These are phyloP conservation scores for Trichoderma sp. DNA, from an alignment of 2,329 filamentous ascomycete species.

Conservation along the genomic window DNA sequence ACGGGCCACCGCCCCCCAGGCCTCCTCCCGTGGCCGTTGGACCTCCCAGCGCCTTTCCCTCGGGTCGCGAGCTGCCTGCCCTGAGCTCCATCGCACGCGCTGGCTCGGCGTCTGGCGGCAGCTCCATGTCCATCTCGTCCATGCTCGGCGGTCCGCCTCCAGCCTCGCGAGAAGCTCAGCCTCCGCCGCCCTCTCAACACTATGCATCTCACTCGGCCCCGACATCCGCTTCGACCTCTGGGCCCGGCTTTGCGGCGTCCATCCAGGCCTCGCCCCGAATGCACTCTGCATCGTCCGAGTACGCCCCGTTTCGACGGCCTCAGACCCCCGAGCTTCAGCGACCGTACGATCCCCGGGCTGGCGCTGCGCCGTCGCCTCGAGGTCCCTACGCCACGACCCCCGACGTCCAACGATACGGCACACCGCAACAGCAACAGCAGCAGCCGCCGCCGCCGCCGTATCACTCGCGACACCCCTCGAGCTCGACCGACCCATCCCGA, in stretches of 20 bases:
- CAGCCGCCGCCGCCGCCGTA: constrained; percentile 35
- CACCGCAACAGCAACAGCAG: constrained; percentile 44
- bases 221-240: constrained; percentile 39
- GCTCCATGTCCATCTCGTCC: constrained; percentile 60
- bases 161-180: constrained; percentile 41
- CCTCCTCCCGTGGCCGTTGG: constrained; percentile 43
- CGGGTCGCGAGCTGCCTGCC: constrained; percentile 52
- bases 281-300: constrained; percentile 55
- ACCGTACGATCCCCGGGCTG: constrained; percentile 48
- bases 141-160: constrained; percentile 54
- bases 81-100: constrained; percentile 49
- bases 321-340: constrained; percentile 69
- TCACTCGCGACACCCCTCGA: constrained; percentile 48
- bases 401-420: constrained; percentile 57
- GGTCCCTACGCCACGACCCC: constrained; percentile 54
- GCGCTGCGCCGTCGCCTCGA: constrained; percentile 47
- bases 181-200: constrained; percentile 33
- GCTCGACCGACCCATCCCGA: constrained; percentile 44
- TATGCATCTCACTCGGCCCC: constrained; percentile 42
- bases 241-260: constrained; percentile 45
- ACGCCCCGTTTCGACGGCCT: constrained; percentile 61
- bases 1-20: constrained; percentile 46
- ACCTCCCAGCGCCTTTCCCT: constrained; percentile 44
- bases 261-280: constrained; percentile 56
- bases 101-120: constrained; percentile 38